Evolutionary conservation across 2,329 filamentous ascomycete species (phyloP), one percentile per base, ranked within the genome.

Genomic region (Cordyceps cicadae): DNA sequence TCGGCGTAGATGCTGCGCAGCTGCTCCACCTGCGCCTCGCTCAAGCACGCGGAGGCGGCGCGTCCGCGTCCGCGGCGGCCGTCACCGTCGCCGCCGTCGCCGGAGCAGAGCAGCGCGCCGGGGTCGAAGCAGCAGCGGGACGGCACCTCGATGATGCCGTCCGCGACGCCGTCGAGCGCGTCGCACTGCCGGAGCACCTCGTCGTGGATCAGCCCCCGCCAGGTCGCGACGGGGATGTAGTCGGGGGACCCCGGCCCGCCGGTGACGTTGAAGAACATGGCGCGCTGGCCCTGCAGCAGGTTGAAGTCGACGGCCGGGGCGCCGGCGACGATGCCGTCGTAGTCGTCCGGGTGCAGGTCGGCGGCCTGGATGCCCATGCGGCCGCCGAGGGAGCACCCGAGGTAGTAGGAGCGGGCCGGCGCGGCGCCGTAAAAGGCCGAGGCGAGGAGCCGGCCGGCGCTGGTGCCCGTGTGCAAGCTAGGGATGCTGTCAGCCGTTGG

Each of bases 301-400:
- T 70, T 70, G 54, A 74, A 75, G 61, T 71, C 69, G 3, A 73
- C 63, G 8, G 80, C 80, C 5, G 74, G 72, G n/a, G 68, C 67
- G 3, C 79, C 78, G 2, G 80, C 81, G 1, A 85, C 69, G 24
- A 84, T 76, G 21, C 82, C 82, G 56, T 86, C 81, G 56, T 84
- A 86, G 62, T 85, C 81, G 0, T 78, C 72, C 0, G 84, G 81
- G 62, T 77, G 84, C 15, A 71, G 66, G 64, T 86, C 77, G 0
- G 80, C 77, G 7, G 78, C 76, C 58, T 80, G 81, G 39, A 83
- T 71, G 3, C 81, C 84, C 71, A 86, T 81, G 0, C 83, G 74
- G 0, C 84, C 83, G 7, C 85, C 84, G 0, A 81, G 79, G 0
- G 81, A 85, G 66, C 84, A 86, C 8, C 84, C 84, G 2, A 79